Evolutionary conservation across 768 basidiomycete species (phyloP).

Genomic region (Austroboletus festivus): DNA sequence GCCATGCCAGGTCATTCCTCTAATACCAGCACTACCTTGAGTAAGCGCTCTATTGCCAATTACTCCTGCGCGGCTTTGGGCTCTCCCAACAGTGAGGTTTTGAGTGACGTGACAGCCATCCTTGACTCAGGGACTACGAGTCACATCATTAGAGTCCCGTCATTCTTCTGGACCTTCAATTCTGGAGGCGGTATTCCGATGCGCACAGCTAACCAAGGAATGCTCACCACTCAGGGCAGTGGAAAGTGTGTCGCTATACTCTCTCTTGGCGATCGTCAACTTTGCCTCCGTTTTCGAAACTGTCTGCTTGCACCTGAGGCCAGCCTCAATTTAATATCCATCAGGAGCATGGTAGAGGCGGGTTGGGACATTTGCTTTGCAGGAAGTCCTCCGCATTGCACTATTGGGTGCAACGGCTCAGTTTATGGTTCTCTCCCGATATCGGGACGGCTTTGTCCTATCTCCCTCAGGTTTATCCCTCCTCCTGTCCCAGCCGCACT

Average conservation of each 20-base stretch:
- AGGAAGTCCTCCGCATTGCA: neutral
- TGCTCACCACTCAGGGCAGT: neutral
- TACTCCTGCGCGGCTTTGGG: no score
- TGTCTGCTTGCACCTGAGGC: conserved; percentile 1
- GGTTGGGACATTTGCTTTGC: neutral
- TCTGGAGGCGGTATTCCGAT: neutral
- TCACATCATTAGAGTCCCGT: neutral
- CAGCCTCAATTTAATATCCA: neutral
- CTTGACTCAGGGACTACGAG: neutral
- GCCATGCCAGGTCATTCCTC: no score
- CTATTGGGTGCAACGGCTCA: neutral
- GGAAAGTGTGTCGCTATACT: neutral
- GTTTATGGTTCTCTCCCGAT: neutral
- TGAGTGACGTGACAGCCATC: no score
- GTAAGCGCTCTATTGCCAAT: no score
- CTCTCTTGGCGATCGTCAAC: neutral
- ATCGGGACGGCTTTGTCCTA: neutral
- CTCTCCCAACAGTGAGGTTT: no score
- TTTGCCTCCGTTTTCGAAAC: neutral
- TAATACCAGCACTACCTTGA: no score
- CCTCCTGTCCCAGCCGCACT: no score
- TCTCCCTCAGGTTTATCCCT: neutral
- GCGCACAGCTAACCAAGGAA: neutral
- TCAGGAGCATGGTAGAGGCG: neutral
- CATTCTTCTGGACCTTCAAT: neutral